These are phyloP conservation scores for Berkeleyomyces rouxiae DNA, from an alignment of 2,329 filamentous ascomycete genomes.

Conservation along the genomic window DNA sequence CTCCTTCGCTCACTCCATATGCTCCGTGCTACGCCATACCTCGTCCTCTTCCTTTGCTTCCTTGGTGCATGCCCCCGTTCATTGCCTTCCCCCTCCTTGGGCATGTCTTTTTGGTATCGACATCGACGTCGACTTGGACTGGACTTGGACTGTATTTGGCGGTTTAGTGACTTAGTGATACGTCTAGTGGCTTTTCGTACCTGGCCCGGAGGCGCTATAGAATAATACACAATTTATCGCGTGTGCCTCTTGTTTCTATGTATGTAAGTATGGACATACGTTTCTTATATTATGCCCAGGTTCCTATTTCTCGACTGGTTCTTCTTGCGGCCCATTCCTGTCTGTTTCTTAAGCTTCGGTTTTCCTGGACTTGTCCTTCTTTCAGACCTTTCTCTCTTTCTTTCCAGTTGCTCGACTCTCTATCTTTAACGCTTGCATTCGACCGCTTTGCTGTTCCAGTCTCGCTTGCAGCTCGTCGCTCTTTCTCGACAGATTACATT, in stretches of 20 bases:
- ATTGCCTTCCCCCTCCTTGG: background rate
- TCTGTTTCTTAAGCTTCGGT: background rate
- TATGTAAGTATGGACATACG: too few species aligned
- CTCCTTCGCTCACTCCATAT: background rate
- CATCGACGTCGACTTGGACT: background rate
- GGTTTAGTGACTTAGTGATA: background rate
- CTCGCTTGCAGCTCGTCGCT: background rate
- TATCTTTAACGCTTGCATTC: background rate
- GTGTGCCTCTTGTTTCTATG: background rate
- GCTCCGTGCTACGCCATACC: background rate
- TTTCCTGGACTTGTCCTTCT: background rate
- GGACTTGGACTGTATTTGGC: background rate
- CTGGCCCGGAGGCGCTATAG: background rate
- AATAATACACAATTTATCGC: background rate
- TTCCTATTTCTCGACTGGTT: background rate
- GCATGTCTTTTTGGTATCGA: background rate
- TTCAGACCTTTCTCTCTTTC: background rate
- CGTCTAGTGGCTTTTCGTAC: background rate
- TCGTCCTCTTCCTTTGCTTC: background rate
- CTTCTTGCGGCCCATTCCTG: background rate
- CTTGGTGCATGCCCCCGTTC: background rate
- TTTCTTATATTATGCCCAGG: background rate
- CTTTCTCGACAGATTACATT: background rate
- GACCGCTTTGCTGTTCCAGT: background rate
- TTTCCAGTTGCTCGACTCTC: background rate